Base-by-base conservation (phyloP, 345 rosid species). In the Salix brachista region DNA sequence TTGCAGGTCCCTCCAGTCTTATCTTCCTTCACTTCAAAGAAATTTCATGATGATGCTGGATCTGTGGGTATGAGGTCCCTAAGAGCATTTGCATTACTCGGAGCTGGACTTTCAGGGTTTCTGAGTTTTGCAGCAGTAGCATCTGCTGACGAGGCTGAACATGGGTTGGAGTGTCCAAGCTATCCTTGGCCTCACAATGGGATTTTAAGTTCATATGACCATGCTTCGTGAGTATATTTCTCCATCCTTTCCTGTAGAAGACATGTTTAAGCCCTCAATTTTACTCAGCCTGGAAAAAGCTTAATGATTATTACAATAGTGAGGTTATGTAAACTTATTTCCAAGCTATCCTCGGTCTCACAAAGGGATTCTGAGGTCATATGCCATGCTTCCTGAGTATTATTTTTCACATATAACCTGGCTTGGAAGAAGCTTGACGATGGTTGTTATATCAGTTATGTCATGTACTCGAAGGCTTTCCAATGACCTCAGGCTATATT, bases 171-270 rank as follows among this genome's bases (percentile, higher is more conserved):
- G 56, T 86, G 84, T 82, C 90, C 99, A 52, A 87, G 67, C 80
- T 96, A 96, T 87, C 99, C 99, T 72, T 96, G 99, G 99, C 99
- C 99, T 85, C 99, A 96, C 78, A 50, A 84, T 71, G 99, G 99
- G 83, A 96, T 96, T 79, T 94, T 96, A 37, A 92, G 98, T 82
- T 96, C 99, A 64, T 96, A 96, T 71, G 98, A 96, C 83, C 99
- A 96, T 87, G 93, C 98, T 56, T 96, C 99, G 99, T 96, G 82
- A 92, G 99, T 90, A 32, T 61, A 44, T 11, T 69, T 80, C 72
- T 60, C 26, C 67, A 13, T 56, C n/a, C 81, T 70, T 74, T 73
- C 8, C 75, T 18, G 48, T 77, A 39, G 50, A 25, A 34, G 46
- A 36, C 23, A 52, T 75, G 68, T 23, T 71, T 48, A 8, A 56